phyloP scores from a whole-genome alignment of 495 filamentous ascomycete species.

The Echria macrotheca region DNA sequence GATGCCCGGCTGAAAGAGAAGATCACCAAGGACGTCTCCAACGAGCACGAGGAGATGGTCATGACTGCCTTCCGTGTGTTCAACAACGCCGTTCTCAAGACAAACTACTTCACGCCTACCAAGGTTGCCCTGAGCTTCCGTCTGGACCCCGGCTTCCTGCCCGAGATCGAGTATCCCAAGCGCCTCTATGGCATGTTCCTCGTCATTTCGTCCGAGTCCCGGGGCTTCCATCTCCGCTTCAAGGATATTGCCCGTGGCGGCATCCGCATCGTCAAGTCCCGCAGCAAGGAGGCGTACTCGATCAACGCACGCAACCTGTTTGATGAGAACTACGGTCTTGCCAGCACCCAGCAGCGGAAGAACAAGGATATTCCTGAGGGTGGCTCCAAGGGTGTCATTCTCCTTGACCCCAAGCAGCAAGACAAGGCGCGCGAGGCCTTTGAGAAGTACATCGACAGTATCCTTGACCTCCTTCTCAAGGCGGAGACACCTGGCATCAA shows the following conservation, averaged over 20 bases:
- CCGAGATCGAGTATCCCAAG: constrained; percentile 86
- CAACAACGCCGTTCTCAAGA: constrained; percentile 86
- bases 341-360: constrained; percentile 98
- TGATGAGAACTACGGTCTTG: constrained; percentile 97
- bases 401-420: constrained; percentile 88
- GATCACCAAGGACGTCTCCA: constrained; percentile 74
- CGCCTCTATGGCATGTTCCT: constrained; percentile 97
- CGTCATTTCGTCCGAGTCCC: constrained; percentile 92
- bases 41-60: constrained; percentile 97
- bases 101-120: constrained; percentile 98
- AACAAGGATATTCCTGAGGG: constrained; percentile 99
- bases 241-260: constrained; percentile 94
- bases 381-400: constrained; percentile 94
- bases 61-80: constrained; percentile 96
- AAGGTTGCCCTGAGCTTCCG: constrained; percentile 98
- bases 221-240: constrained; percentile 96
- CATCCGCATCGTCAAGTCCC: constrained; percentile 96
- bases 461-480: constrained; percentile 87
- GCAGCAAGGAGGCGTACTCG: constrained; percentile 87
- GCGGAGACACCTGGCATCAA: constrained; percentile 94
- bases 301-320: constrained; percentile 96
- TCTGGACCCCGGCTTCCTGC: constrained; percentile 81
- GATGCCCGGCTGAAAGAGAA: constrained; percentile 71
- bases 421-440: constrained; percentile 88
- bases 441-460: constrained; percentile 99